Evolutionary conservation across 2,329 filamentous ascomycete genomes (phyloP), one percentile per base, ranked within the genome.

Genomic region (Stachybotrys echinatus): DNA sequence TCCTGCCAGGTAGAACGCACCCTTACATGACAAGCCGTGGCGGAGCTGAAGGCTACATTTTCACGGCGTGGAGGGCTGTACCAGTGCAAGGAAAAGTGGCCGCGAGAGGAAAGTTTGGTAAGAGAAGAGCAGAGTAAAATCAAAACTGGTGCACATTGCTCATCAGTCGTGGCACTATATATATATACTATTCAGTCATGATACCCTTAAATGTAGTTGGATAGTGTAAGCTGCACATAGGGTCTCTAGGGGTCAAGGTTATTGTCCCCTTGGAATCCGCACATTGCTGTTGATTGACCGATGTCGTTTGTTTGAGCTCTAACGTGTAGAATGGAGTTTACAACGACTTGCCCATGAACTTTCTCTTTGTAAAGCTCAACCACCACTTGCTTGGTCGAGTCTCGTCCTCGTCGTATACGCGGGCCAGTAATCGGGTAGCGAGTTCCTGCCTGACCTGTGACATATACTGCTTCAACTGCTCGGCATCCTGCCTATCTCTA

Each of bases 301-400:
- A 5, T 34, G 14, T 34, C 27, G 27, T 34, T 34, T 3, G 3
- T 34, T 34, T 34, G 27, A 34, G 14, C 27, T 5, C 10, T 34
- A 34, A 34, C 14, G 27, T 3, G 27, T 34, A 34, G 10, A 8
- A 10, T 14, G 27, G 27, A 10, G 20, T 47, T 68, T 77, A 92
- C 72, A 94, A 75, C 58, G 83, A 81, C 83, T 97, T 97, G 69
- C 92, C 92, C 94, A 99, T 97, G 67, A 99, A 99, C 83, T 96
- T 96, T 74, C 94, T 86, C 85, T 97, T 97, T 48, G 89, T 89
- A 69, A 96, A 99, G 78, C 94, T 97, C 68, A 99, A 73, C 94
- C 94, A 99, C 89, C 92, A 97, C 84, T 95, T 82, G 70, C 75
- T 81, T 49, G 83, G 82, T 72, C 81, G 81, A 72, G 89, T 70